Percentiles rank a stretch among this genome's conserved stretches.
Evolutionary conservation across 202 grass and related monocot genomes (phyloP).

Genomic region (Zizania palustris): DNA sequence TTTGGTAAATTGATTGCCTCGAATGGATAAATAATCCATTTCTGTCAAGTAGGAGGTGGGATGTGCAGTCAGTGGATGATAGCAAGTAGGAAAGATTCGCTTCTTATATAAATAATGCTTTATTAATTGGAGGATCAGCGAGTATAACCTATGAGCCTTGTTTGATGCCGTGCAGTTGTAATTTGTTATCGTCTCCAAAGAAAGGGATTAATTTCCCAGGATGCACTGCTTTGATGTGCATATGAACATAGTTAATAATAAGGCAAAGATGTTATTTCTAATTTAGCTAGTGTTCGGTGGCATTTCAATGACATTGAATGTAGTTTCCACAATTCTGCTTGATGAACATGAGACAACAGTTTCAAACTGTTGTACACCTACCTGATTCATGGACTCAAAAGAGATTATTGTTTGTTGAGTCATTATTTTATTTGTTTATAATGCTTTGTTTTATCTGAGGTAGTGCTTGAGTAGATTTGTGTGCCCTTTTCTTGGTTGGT

Average conservation of each 20-base stretch:
- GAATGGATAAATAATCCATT: background rate
- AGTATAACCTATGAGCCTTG: background rate
- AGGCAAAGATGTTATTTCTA: background rate
- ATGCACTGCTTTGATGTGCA: background rate
- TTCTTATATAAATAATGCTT: background rate
- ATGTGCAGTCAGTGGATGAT: background rate
- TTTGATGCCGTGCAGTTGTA: background rate
- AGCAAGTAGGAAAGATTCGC: background rate
- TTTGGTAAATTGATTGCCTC: slow-evolving; percentile 12
- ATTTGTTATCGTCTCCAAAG: background rate
- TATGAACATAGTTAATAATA: slow-evolving; percentile 1
- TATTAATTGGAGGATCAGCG: background rate
- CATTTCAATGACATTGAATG: background rate
- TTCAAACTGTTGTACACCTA: slow-evolving; percentile 17
- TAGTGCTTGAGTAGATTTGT: slow-evolving; percentile 8
- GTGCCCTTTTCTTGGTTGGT: slow-evolving; percentile 32
- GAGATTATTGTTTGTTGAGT: background rate
- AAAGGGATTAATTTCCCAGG: background rate
- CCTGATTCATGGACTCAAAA: background rate
- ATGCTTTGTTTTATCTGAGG: background rate
- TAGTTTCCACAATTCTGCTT: background rate
- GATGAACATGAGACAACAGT: background rate
- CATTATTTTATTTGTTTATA: background rate
- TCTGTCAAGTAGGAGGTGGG: background rate
- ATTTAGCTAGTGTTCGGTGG: background rate